phyloP scores from a whole-genome alignment of 345 rosid genomes.

The Syzygium aromaticum region DNA sequence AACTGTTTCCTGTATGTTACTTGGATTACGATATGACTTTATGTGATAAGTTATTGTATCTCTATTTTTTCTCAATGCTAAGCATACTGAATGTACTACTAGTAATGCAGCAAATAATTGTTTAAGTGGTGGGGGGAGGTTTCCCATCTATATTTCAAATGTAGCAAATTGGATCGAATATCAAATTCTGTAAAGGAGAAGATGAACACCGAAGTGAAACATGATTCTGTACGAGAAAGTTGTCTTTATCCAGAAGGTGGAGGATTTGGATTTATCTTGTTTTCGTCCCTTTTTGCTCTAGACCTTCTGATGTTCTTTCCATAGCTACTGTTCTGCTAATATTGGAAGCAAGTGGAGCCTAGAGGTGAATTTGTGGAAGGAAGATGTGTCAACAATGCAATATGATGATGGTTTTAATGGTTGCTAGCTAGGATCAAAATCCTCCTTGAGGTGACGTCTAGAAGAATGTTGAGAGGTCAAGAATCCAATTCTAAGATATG shows the following conservation, averaged over 20 bases:
- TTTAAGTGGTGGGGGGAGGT: fast-evolving
- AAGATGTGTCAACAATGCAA: not conserved
- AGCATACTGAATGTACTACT: not conserved
- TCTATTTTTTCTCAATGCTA: not conserved
- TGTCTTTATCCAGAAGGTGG: not conserved
- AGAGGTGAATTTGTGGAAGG: not conserved
- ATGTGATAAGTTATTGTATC: not conserved
- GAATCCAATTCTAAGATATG: not conserved
- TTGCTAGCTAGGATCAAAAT: not conserved
- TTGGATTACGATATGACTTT: not conserved
- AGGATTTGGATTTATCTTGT: not conserved
- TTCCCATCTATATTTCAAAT: not conserved
- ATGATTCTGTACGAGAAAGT: not conserved
- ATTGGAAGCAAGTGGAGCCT: not conserved
- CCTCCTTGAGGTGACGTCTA: not conserved
- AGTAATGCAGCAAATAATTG: not conserved
- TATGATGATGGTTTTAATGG: not conserved
- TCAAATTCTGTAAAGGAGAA: not conserved
- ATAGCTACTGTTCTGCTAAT: not conserved
- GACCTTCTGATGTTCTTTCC: not conserved
- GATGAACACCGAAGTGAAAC: not conserved
- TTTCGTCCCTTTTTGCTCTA: not conserved
- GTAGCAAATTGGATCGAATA: not conserved
- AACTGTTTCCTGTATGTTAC: not conserved
- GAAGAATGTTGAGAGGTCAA: not conserved